Conservation (phyloP, 352 stramenopile species). For the Globisporangium paddicum region DNA sequence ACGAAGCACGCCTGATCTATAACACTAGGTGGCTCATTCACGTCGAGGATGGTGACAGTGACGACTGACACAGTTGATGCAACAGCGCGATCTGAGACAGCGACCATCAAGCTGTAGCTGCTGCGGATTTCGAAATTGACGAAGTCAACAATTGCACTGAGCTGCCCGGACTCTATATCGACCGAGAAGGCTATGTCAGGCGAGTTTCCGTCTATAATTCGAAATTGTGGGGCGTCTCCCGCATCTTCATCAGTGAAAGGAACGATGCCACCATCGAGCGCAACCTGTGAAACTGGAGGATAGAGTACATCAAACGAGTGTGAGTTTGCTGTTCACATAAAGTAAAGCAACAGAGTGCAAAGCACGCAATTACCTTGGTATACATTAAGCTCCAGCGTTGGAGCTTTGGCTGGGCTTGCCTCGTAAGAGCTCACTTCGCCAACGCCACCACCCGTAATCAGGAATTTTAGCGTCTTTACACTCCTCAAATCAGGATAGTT, state of each 20-base stretch:
- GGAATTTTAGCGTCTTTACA: constrained; percentile 5
- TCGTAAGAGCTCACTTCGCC: constrained; percentile 50
- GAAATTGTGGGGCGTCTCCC: constrained; percentile 4
- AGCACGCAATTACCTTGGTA: constrained; percentile 26
- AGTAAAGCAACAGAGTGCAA: not conserved
- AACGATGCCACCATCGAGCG: not conserved
- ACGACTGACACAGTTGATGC: not conserved
- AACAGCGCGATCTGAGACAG: not conserved
- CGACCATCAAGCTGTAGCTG: constrained; percentile 2
- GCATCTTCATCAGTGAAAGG: constrained; percentile 1
- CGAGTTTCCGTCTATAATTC: not conserved
- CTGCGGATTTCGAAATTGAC: constrained; percentile 6
- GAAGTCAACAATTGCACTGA: constrained; percentile 5
- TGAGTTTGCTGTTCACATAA: too few species aligned
- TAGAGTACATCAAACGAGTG: not conserved
- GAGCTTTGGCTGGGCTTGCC: constrained; percentile 10
- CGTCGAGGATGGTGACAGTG: not conserved
- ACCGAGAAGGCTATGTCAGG: constrained; percentile 1
- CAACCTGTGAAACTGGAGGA: constrained; percentile 3
- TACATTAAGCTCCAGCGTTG: constrained; percentile 32
- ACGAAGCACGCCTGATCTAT: constrained; percentile 6
- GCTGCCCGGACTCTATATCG: not conserved
- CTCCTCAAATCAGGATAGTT: not conserved
- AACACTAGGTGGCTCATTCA: constrained; percentile 2
- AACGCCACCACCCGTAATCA: constrained; percentile 41